Evolutionary conservation across 1,284 basidiomycete genomes (phyloP).

Genomic region (Pascua sp.): DNA sequence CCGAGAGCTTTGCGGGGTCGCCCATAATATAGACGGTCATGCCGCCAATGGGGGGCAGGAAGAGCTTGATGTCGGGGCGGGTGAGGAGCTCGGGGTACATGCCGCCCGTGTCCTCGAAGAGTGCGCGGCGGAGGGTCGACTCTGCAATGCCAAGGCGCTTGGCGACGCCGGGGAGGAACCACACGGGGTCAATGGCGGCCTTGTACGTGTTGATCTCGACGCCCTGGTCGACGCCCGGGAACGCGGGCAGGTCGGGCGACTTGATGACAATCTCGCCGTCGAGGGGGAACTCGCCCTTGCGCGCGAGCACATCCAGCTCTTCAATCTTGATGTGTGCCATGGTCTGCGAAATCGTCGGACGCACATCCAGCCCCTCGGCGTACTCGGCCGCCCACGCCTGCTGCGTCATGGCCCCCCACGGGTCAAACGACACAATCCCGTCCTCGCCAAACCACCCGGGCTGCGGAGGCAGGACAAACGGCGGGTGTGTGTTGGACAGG

Average conservation of each 20-base stretch:
- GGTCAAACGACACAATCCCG: conserved; percentile 93
- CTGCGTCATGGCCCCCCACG: conserved; percentile 87
- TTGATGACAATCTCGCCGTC: conserved; percentile 80
- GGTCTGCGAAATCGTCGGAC: conserved; percentile 89
- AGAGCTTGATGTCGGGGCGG: conserved; percentile 89
- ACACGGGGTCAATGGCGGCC: conserved; percentile 85
- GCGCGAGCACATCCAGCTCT: conserved; percentile 79
- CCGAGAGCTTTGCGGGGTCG: conserved; percentile 70
- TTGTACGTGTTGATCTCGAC: conserved; percentile 67
- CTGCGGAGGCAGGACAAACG: conserved; percentile 75
- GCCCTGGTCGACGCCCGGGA: conserved; percentile 63
- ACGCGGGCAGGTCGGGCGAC: conserved; percentile 44
- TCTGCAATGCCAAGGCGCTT: conserved; percentile 85
- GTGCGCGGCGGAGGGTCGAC: conserved; percentile 72
- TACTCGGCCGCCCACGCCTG: conserved; percentile 68
- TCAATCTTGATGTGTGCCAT: conserved; percentile 57
- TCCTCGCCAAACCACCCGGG: conserved; percentile 70
- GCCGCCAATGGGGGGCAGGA: conserved; percentile 89
- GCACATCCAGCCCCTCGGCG: conserved; percentile 67
- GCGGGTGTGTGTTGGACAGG: conserved; percentile 78
- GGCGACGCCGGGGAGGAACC: conserved; percentile 92
- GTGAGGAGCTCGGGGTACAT: conserved; percentile 97
- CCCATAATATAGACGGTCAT: conserved; percentile 94
- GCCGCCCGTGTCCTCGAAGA: conserved; percentile 80
- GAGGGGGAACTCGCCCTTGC: conserved; percentile 65